phyloP scores from a whole-genome alignment of 306 rosid species.

The Echinosophora koreensis region DNA sequence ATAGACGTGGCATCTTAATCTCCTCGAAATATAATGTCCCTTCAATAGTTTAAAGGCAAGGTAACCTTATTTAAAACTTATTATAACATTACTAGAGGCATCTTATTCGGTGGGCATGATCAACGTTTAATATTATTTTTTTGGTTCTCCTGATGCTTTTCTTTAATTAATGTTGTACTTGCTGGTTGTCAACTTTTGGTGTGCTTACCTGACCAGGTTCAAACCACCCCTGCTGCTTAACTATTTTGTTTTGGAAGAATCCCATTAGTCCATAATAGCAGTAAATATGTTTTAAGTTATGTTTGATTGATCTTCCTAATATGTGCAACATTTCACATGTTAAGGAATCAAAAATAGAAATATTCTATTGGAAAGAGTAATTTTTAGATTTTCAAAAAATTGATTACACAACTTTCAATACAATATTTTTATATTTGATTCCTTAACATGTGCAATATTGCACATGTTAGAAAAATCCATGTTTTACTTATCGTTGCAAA shows the following conservation, averaged over 20 bases:
- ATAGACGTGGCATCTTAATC: conserved; percentile 65
- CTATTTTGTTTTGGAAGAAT: conserved; percentile 1
- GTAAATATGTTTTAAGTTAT: too few species aligned
- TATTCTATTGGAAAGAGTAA: too few species aligned
- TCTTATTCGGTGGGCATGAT: conserved; percentile 43
- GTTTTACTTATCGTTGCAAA: too few species aligned
- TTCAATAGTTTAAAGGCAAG: conserved; percentile 25
- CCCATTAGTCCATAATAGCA: not conserved
- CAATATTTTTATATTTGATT: too few species aligned
- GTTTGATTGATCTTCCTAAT: too few species aligned
- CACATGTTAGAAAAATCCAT: too few species aligned
- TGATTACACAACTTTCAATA: too few species aligned
- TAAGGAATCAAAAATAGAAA: too few species aligned
- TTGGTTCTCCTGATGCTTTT: not conserved
- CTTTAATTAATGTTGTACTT: not conserved
- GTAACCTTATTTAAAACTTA: conserved; percentile 37
- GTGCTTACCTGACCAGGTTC: conserved; percentile 14
- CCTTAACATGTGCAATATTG: too few species aligned
- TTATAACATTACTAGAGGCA: conserved; percentile 48
- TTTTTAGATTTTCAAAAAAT: too few species aligned
- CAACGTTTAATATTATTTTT: conserved; percentile 35
- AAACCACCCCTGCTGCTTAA: not conserved
- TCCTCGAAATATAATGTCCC: conserved; percentile 64
- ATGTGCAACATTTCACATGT: too few species aligned
- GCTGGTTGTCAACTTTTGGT: conserved; percentile 29